These are phyloP conservation scores for Kitagawia praeruptora DNA, from an alignment of 129 eudicot genomes.

Conservation along the genomic window DNA sequence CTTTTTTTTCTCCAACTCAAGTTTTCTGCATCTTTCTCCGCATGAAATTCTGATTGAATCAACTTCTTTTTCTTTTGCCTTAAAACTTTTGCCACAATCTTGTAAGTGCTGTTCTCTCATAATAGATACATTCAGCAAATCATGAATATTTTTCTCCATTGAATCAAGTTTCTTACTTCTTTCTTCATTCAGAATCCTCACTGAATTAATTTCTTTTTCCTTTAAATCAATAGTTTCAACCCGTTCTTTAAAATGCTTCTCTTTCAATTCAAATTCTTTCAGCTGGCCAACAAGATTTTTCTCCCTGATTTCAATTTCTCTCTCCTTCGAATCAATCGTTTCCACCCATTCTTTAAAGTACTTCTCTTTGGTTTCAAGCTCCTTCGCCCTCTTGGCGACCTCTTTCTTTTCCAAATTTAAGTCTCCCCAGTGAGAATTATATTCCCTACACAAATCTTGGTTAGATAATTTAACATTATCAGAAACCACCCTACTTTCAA, in stretches of 20 bases:
- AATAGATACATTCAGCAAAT: background rate
- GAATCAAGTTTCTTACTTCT: background rate
- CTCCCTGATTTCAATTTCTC: background rate
- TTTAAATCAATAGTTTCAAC: background rate
- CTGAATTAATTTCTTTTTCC: background rate
- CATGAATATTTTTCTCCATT: background rate
- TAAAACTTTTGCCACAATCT: background rate
- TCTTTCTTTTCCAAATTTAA: background rate
- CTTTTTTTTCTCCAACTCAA: conserved; percentile 6
- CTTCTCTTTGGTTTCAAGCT: conserved; percentile 14
- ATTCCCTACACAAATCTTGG: background rate
- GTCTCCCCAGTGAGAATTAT: background rate
- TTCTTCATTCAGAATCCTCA: background rate
- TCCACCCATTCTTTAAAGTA: conserved; percentile 7
- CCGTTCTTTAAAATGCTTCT: background rate
- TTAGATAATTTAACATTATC: background rate
- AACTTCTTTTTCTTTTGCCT: conserved; percentile 13
- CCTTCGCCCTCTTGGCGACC: background rate
- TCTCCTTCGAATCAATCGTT: conserved; percentile 2
- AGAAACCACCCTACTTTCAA: background rate
- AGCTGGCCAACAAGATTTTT: background rate
- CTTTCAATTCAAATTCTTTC: conserved; percentile 5
- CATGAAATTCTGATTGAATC: background rate
- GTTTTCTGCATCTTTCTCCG: background rate
- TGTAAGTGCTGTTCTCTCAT: background rate